phyloP scores from a whole-genome alignment of 208 protist species.

The Acanthamoeba quina region DNA sequence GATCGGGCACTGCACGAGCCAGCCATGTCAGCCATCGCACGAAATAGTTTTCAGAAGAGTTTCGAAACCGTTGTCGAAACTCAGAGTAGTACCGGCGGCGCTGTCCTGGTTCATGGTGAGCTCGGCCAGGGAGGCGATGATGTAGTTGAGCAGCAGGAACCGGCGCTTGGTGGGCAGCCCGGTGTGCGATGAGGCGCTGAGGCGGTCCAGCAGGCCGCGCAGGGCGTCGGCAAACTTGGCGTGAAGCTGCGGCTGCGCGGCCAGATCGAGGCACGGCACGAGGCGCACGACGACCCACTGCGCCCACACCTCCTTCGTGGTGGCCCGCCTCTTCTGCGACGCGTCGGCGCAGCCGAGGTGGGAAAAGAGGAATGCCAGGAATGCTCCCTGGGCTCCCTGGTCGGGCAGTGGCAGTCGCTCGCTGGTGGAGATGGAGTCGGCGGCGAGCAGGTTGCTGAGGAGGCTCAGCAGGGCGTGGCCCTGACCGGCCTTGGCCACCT shows the following conservation, averaged over 20 bases:
- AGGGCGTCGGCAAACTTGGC: background rate
- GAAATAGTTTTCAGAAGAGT: no score
- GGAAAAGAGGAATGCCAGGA: conserved; percentile 11
- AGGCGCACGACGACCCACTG: conserved; percentile 33
- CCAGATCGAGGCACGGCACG: conserved; percentile 21
- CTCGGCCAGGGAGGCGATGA: conserved; percentile 30
- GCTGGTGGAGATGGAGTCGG: background rate
- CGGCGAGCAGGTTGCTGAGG: background rate
- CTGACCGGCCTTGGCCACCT: background rate
- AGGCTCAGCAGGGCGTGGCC: conserved; percentile 31
- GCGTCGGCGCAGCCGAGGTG: background rate
- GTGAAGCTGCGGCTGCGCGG: background rate
- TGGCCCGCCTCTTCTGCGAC: background rate
- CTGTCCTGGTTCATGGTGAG: conserved; percentile 18
- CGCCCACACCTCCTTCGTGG: conserved; percentile 8
- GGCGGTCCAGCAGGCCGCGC: background rate
- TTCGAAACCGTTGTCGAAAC: background rate
- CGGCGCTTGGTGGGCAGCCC: background rate
- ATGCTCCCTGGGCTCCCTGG: background rate
- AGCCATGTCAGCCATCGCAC: background rate
- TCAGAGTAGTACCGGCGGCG: background rate
- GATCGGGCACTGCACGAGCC: background rate
- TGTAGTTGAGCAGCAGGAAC: conserved; percentile 1
- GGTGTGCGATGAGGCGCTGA: background rate
- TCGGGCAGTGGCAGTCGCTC: conserved; percentile 27